Base-by-base conservation (phyloP, 2,329 filamentous ascomycete genomes). In the Cladophialophora immunda region DNA sequence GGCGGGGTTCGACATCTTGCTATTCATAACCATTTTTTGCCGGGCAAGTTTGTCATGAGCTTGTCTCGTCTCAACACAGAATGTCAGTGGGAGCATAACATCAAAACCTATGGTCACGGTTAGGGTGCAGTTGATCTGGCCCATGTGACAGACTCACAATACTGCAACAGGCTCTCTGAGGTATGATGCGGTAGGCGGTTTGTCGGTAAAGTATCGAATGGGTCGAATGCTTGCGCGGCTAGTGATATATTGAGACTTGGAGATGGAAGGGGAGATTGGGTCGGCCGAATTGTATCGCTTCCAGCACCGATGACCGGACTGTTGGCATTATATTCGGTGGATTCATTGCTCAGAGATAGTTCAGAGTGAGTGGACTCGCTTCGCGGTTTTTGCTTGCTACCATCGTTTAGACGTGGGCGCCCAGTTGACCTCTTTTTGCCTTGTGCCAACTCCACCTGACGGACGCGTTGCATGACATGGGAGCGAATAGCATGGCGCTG, bases 401-500 rank as follows among this genome's bases (percentile, higher is more conserved):
- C 8, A 34, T 59, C 61, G 54, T 67, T 64, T 19, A 38, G 9
- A 69, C 68, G 56, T 55, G 70, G 38, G 75, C 77, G 30, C 72
- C 76, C 69, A 69, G 76, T 75, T 15, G 73, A 73, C 57, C 79
- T 72, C 68, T 79, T 80, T 41, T 77, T 65, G 2, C 79, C 79
- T 15, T 77, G 77, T 5, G 79, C 75, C 59, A 76, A 72, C 67
- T 81, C 79, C n/a, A 76, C 75, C 32, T 78, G 76, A 45, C 79
- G 79, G 17, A 81, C 79, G 69, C 80, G 75, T 47, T 78, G 77
- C 79, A 81, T 81, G 19, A 80, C 79, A 76, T 81, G 79, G 15
- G 79, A 81, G 17, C 79, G 77, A 55, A 81, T 81, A 13, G 75
- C 75, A 69, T 79, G 78, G 52, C 78, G 76, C 32, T 78, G 77